Evolutionary conservation across 345 rosid species (phyloP), one percentile per base, ranked within the genome.

Genomic region (Rubroshorea leprosula): DNA sequence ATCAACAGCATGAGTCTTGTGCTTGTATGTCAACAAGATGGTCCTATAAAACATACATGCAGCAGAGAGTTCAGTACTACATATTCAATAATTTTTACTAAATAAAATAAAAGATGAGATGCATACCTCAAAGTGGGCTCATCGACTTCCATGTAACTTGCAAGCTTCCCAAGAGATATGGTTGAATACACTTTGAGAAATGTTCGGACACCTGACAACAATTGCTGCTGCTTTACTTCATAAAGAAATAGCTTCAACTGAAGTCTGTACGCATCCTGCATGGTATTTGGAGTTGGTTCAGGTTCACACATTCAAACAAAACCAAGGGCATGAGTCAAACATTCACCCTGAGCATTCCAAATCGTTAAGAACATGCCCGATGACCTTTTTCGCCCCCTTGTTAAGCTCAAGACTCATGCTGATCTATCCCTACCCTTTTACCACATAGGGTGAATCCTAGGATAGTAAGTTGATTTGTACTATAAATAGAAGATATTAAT

Each of bases 211-310:
- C 96, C 96, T 2, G 84, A 70, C 54, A 93, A 72, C 63, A 93
- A 72, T 70, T 87, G 95, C 46, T 93, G 99, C 74, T 93, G 99
- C 80, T 82, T 93, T 57, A 85, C 96, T 76, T 93, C 99, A 65
- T 85, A 85, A 3, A 93, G 90, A 64, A 93, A 93, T 56, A 93
- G 73, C 83, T 93, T 93, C 82, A 93, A 63, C 73, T 93, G 97
- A 68, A 85, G 85, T 70, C 92, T 82, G 68, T 93, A 93, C 6
- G 99, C 99, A 79, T 89, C 97, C 97, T 89, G 83, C 52, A 54
- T 64, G 41, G 61, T 23, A 35, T 18, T 20, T 11, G 58, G 24
- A 61, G 15, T 22, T 15, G 27, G 35, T 52, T 17, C 62, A 58
- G 16, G n/a, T n/a, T n/a, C 19, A 22, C 38, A 60, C 6, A 31